Evolutionary conservation across 805 yeast species (phyloP), one percentile per base, ranked within the genome.

Genomic region (Ogataea philodendri): DNA sequence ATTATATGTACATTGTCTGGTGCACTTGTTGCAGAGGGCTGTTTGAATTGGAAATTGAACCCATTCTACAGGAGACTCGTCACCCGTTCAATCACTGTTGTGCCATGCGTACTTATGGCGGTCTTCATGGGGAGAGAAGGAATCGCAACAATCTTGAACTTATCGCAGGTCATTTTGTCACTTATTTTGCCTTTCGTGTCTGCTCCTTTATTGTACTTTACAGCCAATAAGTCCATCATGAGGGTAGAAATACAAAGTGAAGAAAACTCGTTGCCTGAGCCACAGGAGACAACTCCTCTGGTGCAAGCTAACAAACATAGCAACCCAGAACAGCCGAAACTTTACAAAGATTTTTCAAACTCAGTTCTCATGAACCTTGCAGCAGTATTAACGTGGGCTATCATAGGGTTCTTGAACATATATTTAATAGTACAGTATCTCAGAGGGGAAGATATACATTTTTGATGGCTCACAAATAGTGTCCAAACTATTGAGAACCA

Each of bases 1-100:
- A 78, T 89, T 26, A 89, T 88, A 2, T 88, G 96, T 57, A 89
- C 97, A 0, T 82, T 89, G 64, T 86, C 95, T 0, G 96, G 96
- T 7, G 95, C 89, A 60, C 79, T 89, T 49, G 96, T 89, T 2
- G 76, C 87, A 48, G 97, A 89, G 57, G 97, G 97, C 1, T 90
- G 85, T 52, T 65, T 89, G 24, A 73, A 79, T 35, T 88, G 96
- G 96, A 76, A 73, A 2, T 46, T 85, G 26, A 71, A 69, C 42
- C 96, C 96, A 3, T 81, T 95, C 84, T 52, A 81, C 32, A 72
- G 96, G 55, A 69, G 96, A 45, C 54, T 89, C 7, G 67, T 79
- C 8, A 89, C 96, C 0, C 72, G 97, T 53, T 62, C 74, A 5
- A 80, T 89, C 26, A 78, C 95, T 1, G 81, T 89, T 21, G 57